Percentiles rank a stretch among this genome's conserved stretches.
phyloP scores from a whole-genome alignment of 495 filamentous ascomycete species.

The Xeromyces bisporus region DNA sequence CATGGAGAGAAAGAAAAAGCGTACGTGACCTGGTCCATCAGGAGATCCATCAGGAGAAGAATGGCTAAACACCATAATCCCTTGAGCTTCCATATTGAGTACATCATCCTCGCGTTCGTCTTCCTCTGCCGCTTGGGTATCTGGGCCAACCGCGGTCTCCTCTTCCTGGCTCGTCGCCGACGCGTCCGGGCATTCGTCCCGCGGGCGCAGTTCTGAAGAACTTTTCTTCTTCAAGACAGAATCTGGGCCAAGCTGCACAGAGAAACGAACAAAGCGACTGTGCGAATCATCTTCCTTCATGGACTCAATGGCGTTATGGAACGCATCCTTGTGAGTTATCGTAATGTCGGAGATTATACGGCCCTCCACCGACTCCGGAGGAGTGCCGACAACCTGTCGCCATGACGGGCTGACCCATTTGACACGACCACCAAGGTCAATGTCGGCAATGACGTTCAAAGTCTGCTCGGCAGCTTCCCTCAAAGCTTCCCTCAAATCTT shows the following conservation, averaged over 20 bases:
- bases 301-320: conserved; percentile 63
- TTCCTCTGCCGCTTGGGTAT: conserved; percentile 25
- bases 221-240: conserved; percentile 49
- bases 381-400: conserved; percentile 77
- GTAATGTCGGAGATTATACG: conserved; percentile 67
- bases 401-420: conserved; percentile 97
- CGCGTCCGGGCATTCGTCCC: conserved; percentile 2
- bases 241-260: conserved; percentile 53
- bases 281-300: conserved; percentile 87
- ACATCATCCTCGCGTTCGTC: conserved; percentile 33
- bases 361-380: conserved; percentile 53
- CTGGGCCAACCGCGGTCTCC: conserved; percentile 12
- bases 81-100: conserved; percentile 80
- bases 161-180: conserved; percentile 4
- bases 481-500: conserved; percentile 84
- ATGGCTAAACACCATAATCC: conserved; percentile 92
- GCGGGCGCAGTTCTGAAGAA: conserved; percentile 27
- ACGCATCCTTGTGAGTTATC: conserved; percentile 58
- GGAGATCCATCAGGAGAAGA: too few relatives aligned
- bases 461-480: conserved; percentile 93
- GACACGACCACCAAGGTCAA: conserved; percentile 73
- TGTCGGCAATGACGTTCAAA: conserved; percentile 84
- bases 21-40: conserved; percentile 76
- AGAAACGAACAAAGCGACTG: conserved; percentile 82
- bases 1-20: conserved; percentile 22